These are phyloP conservation scores for Ophiostoma himal-ulmi DNA, from an alignment of 2,329 filamentous ascomycete species.

Conservation along the genomic window DNA sequence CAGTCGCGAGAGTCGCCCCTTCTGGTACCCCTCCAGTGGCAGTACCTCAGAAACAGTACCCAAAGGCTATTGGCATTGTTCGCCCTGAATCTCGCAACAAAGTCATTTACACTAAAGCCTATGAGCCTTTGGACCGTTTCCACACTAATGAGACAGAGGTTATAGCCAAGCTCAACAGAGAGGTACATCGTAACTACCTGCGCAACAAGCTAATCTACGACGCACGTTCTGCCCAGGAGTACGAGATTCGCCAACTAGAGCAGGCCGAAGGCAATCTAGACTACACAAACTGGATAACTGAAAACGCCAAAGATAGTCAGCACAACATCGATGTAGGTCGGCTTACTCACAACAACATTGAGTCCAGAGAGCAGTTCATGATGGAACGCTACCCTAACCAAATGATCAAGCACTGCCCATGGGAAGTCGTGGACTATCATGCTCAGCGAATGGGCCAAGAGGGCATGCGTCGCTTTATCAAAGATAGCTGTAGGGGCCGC, in stretches of 20 bases:
- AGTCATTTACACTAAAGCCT: neutral
- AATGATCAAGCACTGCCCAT: neutral
- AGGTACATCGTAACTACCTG: neutral
- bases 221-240: neutral
- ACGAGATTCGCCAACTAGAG: neutral
- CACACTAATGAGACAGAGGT: neutral
- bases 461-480: neutral
- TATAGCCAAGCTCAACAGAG: neutral
- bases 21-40: too few relatives aligned
- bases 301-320: neutral
- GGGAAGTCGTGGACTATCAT: neutral
- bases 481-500: too few relatives aligned
- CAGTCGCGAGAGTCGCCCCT: too few relatives aligned
- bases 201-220: neutral
- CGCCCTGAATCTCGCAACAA: neutral
- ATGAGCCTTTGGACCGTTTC: neutral
- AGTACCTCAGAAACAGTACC: too few relatives aligned
- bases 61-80: neutral
- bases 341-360: neutral
- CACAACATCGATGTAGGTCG: neutral
- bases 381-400: neutral
- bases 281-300: neutral
- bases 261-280: neutral
- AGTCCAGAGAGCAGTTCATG: neutral
- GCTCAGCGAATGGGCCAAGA: neutral